Conservation (phyloP, 2,329 filamentous ascomycete genomes). For the Microascus cirrosus region DNA sequence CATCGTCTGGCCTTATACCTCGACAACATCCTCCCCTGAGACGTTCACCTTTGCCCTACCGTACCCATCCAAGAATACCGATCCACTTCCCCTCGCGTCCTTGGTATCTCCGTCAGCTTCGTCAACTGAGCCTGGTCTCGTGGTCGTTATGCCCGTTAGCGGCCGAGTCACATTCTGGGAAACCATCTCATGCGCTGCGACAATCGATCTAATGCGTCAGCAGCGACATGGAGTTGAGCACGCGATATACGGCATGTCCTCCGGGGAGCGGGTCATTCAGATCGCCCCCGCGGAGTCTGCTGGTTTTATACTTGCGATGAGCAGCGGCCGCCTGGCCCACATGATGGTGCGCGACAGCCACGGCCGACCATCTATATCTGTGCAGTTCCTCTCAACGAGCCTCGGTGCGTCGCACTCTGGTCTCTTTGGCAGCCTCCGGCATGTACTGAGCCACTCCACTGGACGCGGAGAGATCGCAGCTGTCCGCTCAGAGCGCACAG, state of each 20-base stretch:
- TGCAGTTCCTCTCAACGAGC: slow-evolving; percentile 62
- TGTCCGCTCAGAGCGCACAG: slow-evolving; percentile 61
- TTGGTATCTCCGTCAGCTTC: slow-evolving; percentile 71
- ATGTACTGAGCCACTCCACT: slow-evolving; percentile 58
- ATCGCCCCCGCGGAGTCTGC: slow-evolving; percentile 75
- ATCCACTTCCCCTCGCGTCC: slow-evolving; percentile 70
- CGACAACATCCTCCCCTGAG: slow-evolving; percentile 57
- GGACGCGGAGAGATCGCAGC: slow-evolving; percentile 71
- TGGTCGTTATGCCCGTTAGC: slow-evolving; percentile 72
- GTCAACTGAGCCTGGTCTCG: slow-evolving; percentile 71
- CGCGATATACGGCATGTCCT: slow-evolving; percentile 60
- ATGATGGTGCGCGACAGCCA: slow-evolving; percentile 77
- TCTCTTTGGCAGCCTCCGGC: slow-evolving; percentile 71
- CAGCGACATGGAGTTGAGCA: slow-evolving; percentile 72
- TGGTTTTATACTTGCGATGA: slow-evolving; percentile 77
- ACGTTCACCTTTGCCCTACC: slow-evolving; percentile 74
- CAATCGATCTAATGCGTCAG: slow-evolving; percentile 72
- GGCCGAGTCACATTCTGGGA: slow-evolving; percentile 94
- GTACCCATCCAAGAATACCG: slow-evolving; percentile 54
- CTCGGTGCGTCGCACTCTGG: slow-evolving; percentile 47
- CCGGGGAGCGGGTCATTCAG: slow-evolving; percentile 65
- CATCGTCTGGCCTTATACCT: slow-evolving; percentile 81
- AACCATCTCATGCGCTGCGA: slow-evolving; percentile 79
- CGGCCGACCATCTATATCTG: slow-evolving; percentile 69
- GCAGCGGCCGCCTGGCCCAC: slow-evolving; percentile 76